phyloP scores from a whole-genome alignment of 495 filamentous ascomycete genomes.

The Podospora appendiculata region DNA sequence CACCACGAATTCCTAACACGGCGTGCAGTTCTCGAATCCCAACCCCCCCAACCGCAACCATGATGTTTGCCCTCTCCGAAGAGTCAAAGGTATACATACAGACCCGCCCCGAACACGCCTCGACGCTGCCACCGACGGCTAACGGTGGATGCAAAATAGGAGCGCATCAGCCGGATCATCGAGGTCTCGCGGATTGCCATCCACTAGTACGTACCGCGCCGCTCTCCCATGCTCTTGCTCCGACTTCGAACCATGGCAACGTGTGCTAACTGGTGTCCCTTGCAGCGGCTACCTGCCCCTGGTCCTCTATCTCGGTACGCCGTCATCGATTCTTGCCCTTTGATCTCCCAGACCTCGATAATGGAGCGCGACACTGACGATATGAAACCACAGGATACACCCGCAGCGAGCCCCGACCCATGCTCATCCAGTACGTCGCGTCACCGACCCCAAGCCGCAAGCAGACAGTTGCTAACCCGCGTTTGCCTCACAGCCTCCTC shows the following conservation, averaged over 20 bases:
- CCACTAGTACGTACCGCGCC: conserved; percentile 66
- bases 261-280: conserved; percentile 24
- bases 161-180: conserved; percentile 92
- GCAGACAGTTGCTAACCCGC: background rate
- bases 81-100: conserved; percentile 75
- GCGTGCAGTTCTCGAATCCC: background rate
- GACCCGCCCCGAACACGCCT: too few species aligned
- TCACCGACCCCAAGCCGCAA: background rate
- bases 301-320: conserved; percentile 91
- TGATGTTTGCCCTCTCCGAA: conserved; percentile 86
- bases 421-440: conserved; percentile 73
- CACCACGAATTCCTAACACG: background rate
- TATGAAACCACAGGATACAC: conserved; percentile 64
- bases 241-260: background rate
- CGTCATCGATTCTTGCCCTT: background rate
- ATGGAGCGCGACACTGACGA: conserved; percentile 16
- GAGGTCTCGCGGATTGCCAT: conserved; percentile 92
- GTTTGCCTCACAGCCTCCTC: conserved; percentile 47
- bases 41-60: conserved; percentile 11
- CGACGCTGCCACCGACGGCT: too few species aligned
- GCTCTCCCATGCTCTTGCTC: background rate
- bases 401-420: conserved; percentile 81
- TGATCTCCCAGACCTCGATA: background rate
- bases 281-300: conserved; percentile 88
- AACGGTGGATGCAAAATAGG: conserved; percentile 41